Evolutionary conservation across 192 early-diverging fungal genomes (phyloP).

Genomic region (Gigaspora rosea): DNA sequence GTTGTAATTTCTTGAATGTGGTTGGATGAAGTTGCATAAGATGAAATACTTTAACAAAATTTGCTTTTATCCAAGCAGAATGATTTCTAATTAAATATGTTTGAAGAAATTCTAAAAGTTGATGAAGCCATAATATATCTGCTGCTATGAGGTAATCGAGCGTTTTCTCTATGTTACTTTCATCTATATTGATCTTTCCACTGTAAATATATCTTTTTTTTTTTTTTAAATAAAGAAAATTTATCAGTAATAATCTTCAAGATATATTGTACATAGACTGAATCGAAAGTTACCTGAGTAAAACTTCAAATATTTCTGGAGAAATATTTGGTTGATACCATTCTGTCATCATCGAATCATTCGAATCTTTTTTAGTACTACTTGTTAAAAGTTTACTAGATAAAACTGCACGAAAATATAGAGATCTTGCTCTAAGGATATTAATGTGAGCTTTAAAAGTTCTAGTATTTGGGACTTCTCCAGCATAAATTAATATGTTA

Average conservation of each 20-base stretch:
- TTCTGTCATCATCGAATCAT: neutral
- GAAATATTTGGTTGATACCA: conserved; percentile 19
- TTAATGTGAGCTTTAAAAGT: conserved; percentile 13
- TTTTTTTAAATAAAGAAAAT: neutral
- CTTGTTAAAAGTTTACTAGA: neutral
- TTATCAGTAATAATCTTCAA: neutral
- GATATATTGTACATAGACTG: neutral
- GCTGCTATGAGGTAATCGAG: neutral
- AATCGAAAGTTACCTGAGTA: conserved; percentile 1
- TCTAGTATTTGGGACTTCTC: conserved; percentile 3
- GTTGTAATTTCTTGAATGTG: neutral
- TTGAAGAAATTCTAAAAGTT: neutral
- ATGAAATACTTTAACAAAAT: neutral
- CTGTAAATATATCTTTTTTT: neutral
- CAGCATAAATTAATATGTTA: neutral
- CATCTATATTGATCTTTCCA: neutral
- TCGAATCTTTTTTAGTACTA: too few relatives aligned
- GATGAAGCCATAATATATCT: conserved; percentile 4
- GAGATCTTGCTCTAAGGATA: conserved; percentile 5
- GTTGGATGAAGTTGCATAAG: neutral
- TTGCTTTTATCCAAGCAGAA: neutral
- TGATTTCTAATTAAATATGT: neutral
- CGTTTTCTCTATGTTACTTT: neutral
- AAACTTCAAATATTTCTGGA: conserved; percentile 15
- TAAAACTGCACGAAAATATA: conserved; percentile 21